A percentile compares a stretch with the other conserved stretches of the same genome.
These are phyloP conservation scores for Boletellus sp. DNA, from an alignment of 1,284 basidiomycete species.

Conservation along the genomic window DNA sequence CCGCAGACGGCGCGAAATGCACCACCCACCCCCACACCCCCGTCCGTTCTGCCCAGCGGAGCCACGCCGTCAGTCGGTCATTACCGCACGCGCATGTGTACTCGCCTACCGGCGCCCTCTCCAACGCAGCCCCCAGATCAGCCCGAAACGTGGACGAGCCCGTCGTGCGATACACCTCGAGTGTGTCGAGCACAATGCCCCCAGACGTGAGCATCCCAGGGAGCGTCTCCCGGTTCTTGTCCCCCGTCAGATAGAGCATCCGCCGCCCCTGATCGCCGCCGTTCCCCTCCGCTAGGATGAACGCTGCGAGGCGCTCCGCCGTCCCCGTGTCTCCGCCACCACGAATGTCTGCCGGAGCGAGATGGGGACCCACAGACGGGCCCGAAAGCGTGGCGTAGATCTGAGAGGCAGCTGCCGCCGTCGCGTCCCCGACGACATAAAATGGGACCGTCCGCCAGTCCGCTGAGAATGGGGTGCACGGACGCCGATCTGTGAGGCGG, in stretches of 20 bases:
- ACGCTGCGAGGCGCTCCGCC: constrained; percentile 60
- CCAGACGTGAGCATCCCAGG: constrained; percentile 46
- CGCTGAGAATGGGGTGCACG: constrained; percentile 9
- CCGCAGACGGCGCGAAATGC: constrained; percentile 73
- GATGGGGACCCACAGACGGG: constrained; percentile 22
- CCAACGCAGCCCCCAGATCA: constrained; percentile 40
- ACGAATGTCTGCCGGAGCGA: constrained; percentile 31
- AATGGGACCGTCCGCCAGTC: constrained; percentile 60
- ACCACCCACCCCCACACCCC: constrained; percentile 59
- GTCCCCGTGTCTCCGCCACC: constrained; percentile 49
- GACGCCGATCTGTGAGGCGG: too few relatives aligned
- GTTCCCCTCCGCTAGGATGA: constrained; percentile 49
- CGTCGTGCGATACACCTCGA: constrained; percentile 68
- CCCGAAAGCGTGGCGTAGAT: constrained; percentile 29
- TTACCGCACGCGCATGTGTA: background rate
- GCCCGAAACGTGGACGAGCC: constrained; percentile 50
- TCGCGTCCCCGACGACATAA: constrained; percentile 71
- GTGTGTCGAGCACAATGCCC: constrained; percentile 41
- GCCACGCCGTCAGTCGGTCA: background rate
- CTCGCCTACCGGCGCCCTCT: constrained; percentile 28
- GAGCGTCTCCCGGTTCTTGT: constrained; percentile 76
- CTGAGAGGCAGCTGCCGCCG: constrained; percentile 44
- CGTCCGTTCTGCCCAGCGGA: constrained; percentile 1
- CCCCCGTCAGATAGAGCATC: constrained; percentile 73
- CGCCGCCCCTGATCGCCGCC: constrained; percentile 15